Conservation (phyloP, 164 flowering plant genomes). For the Echeveria elegans region DNA sequence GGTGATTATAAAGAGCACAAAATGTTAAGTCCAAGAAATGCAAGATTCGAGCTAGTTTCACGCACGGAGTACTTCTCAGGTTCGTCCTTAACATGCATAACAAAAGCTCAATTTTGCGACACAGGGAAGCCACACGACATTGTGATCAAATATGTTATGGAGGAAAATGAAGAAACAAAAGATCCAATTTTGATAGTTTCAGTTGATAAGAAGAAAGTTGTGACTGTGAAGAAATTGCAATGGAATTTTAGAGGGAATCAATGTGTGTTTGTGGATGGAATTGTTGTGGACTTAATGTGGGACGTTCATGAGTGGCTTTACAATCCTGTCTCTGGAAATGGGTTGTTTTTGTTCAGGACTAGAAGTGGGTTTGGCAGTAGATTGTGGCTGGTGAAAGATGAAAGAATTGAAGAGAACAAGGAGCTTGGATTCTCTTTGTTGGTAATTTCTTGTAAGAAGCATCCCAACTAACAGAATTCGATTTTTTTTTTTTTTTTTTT, state of each 20-base stretch:
- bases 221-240: slow-evolving; percentile 33
- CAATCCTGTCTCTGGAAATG: slow-evolving; percentile 23
- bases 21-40: slow-evolving; percentile 16
- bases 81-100: slow-evolving; percentile 28
- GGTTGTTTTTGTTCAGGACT: slow-evolving; percentile 53
- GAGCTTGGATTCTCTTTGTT: neutral
- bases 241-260: slow-evolving; percentile 65
- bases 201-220: slow-evolving; percentile 33
- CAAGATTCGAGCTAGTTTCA: slow-evolving; percentile 38
- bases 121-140: slow-evolving; percentile 52
- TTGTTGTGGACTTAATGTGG: slow-evolving; percentile 65
- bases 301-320: slow-evolving; percentile 62
- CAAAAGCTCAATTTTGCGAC: slow-evolving; percentile 56
- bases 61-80: slow-evolving; percentile 54
- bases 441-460: neutral
- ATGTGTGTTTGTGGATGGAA: slow-evolving; percentile 37
- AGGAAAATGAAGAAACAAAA: slow-evolving; percentile 24
- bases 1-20: slow-evolving; percentile 41
- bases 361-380: slow-evolving; percentile 54
- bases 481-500: too few species aligned
- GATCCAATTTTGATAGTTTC: slow-evolving; percentile 20
- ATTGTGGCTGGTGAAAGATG: slow-evolving; percentile 48
- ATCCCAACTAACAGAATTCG: too few species aligned
- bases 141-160: slow-evolving; percentile 46
- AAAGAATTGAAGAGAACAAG: neutral